Conservation (phyloP, 805 yeast species). For the Wickerhamiella dianesei region DNA sequence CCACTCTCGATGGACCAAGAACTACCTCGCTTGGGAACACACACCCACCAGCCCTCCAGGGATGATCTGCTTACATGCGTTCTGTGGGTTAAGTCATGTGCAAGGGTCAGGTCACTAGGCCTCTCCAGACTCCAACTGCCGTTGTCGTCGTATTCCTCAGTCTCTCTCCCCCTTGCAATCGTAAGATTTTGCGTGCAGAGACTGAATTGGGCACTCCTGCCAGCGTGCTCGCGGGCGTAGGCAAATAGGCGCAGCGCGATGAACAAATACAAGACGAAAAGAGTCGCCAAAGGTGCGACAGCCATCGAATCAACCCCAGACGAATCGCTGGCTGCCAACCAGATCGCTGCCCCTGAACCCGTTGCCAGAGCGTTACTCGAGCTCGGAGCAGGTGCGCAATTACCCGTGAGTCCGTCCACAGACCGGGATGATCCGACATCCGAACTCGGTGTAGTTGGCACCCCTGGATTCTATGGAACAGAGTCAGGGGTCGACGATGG, state of each 20-base stretch:
- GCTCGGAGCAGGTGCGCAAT: neutral
- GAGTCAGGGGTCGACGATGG: neutral
- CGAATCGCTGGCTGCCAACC: neutral
- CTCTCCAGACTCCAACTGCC: too few species aligned
- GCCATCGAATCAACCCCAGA: neutral
- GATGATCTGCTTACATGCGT: too few species aligned
- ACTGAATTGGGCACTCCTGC: neutral
- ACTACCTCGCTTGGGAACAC: too few species aligned
- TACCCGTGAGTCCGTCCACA: neutral
- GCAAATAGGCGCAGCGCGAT: neutral
- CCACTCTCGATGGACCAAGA: neutral
- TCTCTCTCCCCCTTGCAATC: too few species aligned
- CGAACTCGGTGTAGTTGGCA: neutral
- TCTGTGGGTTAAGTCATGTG: too few species aligned
- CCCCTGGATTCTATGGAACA: neutral
- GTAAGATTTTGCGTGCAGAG: neutral
- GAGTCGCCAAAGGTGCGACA: neutral
- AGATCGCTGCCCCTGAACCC: slow-evolving; percentile 1
- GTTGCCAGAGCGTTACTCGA: slow-evolving; percentile 6
- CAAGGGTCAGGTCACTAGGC: too few species aligned
- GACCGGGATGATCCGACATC: neutral
- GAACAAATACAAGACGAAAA: neutral
- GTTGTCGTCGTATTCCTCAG: too few species aligned
- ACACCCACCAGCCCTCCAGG: too few species aligned
- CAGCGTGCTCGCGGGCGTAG: neutral